Evolutionary conservation across 495 filamentous ascomycete genomes (phyloP).

Genomic region (Tuber umbilicatum): DNA sequence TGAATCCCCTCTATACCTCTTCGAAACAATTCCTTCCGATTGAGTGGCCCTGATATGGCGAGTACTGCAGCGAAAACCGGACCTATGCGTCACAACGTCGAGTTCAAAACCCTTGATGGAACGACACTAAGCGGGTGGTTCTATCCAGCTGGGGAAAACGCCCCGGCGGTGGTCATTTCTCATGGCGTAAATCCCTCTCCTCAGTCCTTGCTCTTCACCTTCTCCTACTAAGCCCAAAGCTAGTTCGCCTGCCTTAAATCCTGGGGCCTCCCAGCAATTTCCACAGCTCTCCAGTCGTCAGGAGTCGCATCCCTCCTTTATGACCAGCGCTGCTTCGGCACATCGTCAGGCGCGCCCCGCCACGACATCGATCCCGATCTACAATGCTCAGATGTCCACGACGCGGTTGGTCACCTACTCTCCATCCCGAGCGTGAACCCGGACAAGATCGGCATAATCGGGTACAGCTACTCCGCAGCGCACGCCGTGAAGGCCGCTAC

Average conservation of each 20-base stretch:
- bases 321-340: slow-evolving; percentile 22
- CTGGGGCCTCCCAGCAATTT: slow-evolving; percentile 16
- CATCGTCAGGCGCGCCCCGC: slow-evolving; percentile 18
- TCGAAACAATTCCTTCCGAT: background rate
- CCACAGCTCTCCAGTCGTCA: slow-evolving; percentile 11
- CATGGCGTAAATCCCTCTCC: slow-evolving; percentile 23
- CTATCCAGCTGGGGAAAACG: slow-evolving; percentile 24
- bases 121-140: slow-evolving; percentile 41
- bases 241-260: slow-evolving; percentile 23
- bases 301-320: slow-evolving; percentile 18
- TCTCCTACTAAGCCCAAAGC: background rate
- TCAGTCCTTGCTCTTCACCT: background rate
- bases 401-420: slow-evolving; percentile 15
- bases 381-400: slow-evolving; percentile 17
- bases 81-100: slow-evolving; percentile 20
- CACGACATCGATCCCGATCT: slow-evolving; percentile 12
- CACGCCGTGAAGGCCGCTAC: slow-evolving; percentile 12
- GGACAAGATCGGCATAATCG: slow-evolving; percentile 11
- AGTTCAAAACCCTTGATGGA: slow-evolving; percentile 41
- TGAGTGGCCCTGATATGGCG: background rate
- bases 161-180: slow-evolving; percentile 36
- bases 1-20: background rate
- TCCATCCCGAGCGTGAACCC: slow-evolving; percentile 11
- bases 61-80: background rate
- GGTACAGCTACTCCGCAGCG: slow-evolving; percentile 17